phyloP scores from a whole-genome alignment of 2,329 filamentous ascomycete species.

The Aspergillus puulaauensis region DNA sequence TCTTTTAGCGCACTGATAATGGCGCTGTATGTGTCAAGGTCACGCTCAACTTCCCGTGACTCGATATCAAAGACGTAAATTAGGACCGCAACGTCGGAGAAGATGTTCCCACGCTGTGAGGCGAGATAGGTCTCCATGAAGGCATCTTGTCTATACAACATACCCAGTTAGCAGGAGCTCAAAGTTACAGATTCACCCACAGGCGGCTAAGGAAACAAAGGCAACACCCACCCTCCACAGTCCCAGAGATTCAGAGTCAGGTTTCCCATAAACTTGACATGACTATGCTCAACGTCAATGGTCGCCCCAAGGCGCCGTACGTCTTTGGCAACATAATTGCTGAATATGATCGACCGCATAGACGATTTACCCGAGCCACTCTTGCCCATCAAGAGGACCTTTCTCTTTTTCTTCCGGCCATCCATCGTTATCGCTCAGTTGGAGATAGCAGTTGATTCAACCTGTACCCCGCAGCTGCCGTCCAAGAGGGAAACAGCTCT shows the following conservation, averaged over 20 bases:
- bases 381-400: slow-evolving; percentile 89
- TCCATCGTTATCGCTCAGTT: slow-evolving; percentile 37
- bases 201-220: not conserved
- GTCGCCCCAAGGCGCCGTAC: slow-evolving; percentile 90
- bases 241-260: slow-evolving; percentile 98
- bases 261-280: slow-evolving; percentile 98
- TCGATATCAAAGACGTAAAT: slow-evolving; percentile 99
- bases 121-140: slow-evolving; percentile 99
- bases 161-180: not conserved
- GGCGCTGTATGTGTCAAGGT: slow-evolving; percentile 86
- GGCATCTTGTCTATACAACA: slow-evolving; percentile 74
- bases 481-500: slow-evolving; percentile 4
- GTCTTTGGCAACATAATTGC: slow-evolving; percentile 96
- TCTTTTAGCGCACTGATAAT: slow-evolving; percentile 87
- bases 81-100: slow-evolving; percentile 91
- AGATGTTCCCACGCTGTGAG: slow-evolving; percentile 93
- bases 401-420: slow-evolving; percentile 70
- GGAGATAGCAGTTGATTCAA: slow-evolving; percentile 2
- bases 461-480: slow-evolving; percentile 16
- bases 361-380: slow-evolving; percentile 96
- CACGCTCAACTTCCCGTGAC: slow-evolving; percentile 87
- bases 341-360: slow-evolving; percentile 98
- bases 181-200: not conserved
- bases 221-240: slow-evolving; percentile 71
- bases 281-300: slow-evolving; percentile 96